Evolutionary conservation across 2,329 filamentous ascomycete genomes (phyloP), one percentile per base, ranked within the genome.

Genomic region (Trichoderma endophyticum): DNA sequence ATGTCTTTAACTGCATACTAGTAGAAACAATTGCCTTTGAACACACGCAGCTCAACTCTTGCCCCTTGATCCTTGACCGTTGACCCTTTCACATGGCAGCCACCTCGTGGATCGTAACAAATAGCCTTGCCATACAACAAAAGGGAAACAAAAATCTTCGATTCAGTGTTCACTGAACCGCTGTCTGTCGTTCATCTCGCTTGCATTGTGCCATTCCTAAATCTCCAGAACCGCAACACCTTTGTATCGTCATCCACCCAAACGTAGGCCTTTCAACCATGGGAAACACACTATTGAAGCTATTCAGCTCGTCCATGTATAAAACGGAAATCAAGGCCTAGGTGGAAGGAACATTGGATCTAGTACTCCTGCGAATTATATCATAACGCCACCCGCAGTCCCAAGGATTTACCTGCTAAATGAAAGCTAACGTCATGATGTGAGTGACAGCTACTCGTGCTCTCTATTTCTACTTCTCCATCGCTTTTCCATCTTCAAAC

Each of bases 391-490:
- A 26, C 48, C 57, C 62, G 32, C 24, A 26, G 59, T 54, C 15
- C 26, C 26, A 32, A 28, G n/a, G 28, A 59, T n/a, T 59, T 32
- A 59, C 26, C 12, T 48, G 18, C n/a, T 34, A 21, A 39, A 36
- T 36, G 15, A 70, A 39, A 39, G 8, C 8, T 65, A 6, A 36
- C 34, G 34, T 54, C 64, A 71, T 51, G 61, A 73, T 73, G 73
- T 74, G 59, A 74, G 71, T 74, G 24, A 61, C 15, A 26, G 15
- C n/a, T 54, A 28, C 34, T 60, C 28, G 28, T 59, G 18, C 36
- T 36, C 24, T 26, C 11, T 39, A 21, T 14, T 65, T 32, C 30
- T 34, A 30, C 32, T 9, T n/a, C 51, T 21, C 21, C 39, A 8
- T 18, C 11, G 54, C 30, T 54, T 51, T 70, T 11, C 57, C 57